A percentile compares a stretch with the other conserved stretches of the same genome.
Conservation (phyloP, 495 filamentous ascomycete genomes). For the Neurospora sp. region DNA sequence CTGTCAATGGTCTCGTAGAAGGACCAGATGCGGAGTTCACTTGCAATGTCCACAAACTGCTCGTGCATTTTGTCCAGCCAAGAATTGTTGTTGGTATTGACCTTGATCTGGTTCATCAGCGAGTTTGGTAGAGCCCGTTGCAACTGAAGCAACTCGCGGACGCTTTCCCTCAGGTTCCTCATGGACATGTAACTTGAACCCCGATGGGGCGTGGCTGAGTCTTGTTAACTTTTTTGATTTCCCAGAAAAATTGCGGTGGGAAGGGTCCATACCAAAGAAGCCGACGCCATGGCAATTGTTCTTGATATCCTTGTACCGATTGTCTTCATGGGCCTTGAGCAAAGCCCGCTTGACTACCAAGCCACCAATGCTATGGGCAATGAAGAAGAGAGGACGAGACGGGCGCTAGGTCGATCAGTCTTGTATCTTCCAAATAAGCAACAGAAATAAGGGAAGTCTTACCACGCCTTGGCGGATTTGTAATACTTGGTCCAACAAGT, state of each 20-base stretch:
- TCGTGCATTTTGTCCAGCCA: conserved; percentile 41
- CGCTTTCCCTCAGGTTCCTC: conserved; percentile 43
- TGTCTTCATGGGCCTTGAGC: conserved; percentile 35
- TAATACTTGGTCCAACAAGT: conserved; percentile 37
- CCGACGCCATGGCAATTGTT: conserved; percentile 52
- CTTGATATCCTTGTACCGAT: conserved; percentile 31
- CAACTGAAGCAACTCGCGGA: conserved; percentile 45
- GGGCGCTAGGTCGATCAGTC: conserved; percentile 2
- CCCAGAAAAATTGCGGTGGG: not conserved
- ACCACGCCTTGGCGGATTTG: conserved; percentile 26
- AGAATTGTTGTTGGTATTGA: conserved; percentile 28
- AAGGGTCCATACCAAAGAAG: conserved; percentile 40
- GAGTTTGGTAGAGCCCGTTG: conserved; percentile 40
- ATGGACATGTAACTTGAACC: conserved; percentile 57
- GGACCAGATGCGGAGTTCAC: conserved; percentile 57
- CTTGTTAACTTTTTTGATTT: conserved; percentile 3
- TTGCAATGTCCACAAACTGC: conserved; percentile 47
- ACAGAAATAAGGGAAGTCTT: conserved; percentile 1
- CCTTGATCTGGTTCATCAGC: conserved; percentile 38
- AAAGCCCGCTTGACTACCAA: conserved; percentile 50
- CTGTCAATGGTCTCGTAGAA: conserved; percentile 58
- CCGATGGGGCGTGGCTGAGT: conserved; percentile 47
- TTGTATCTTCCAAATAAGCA: not conserved
- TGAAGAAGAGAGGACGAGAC: conserved; percentile 48
- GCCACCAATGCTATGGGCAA: conserved; percentile 58